Evolutionary conservation across 2,329 filamentous ascomycete genomes (phyloP).

Genomic region (Botrytis sinoallii): DNA sequence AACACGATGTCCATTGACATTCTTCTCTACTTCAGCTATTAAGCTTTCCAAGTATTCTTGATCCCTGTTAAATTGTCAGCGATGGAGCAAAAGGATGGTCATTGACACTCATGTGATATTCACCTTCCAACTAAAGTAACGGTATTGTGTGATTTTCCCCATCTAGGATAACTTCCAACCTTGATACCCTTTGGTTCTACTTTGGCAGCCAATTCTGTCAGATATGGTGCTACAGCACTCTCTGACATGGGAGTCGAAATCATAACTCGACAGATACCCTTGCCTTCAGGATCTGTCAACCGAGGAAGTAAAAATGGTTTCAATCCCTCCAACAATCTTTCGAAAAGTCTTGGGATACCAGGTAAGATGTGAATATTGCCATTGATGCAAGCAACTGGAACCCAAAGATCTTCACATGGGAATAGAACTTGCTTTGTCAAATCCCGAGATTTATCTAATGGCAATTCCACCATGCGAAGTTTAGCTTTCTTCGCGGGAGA

Average conservation of each 20-base stretch:
- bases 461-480: constrained; percentile 85
- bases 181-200: constrained; percentile 78
- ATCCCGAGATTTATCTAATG: constrained; percentile 65
- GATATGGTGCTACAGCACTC: constrained; percentile 77
- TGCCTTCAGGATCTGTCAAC: constrained; percentile 74
- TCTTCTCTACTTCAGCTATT: constrained; percentile 71
- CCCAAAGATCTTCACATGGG: constrained; percentile 79
- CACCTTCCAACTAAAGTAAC: constrained; percentile 77
- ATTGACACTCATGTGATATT: constrained; percentile 27
- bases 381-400: constrained; percentile 84
- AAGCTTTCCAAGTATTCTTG: constrained; percentile 74
- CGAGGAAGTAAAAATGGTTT: constrained; percentile 69
- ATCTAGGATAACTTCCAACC: constrained; percentile 91
- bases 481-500: constrained; percentile 76
- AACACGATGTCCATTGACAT: constrained; percentile 71
- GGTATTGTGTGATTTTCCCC: constrained; percentile 83
- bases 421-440: constrained; percentile 74
- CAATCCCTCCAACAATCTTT: constrained; percentile 72
- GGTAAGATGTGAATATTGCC: constrained; percentile 92
- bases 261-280: constrained; percentile 73
- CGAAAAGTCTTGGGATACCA: constrained; percentile 80
- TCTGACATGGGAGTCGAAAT: constrained; percentile 87
- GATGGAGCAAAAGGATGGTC: not conserved
- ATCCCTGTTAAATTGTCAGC: constrained; percentile 49
- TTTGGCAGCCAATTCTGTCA: constrained; percentile 73